These are phyloP conservation scores for Trichoderma sp. DNA, from an alignment of 2,329 filamentous ascomycete genomes.

Conservation along the genomic window DNA sequence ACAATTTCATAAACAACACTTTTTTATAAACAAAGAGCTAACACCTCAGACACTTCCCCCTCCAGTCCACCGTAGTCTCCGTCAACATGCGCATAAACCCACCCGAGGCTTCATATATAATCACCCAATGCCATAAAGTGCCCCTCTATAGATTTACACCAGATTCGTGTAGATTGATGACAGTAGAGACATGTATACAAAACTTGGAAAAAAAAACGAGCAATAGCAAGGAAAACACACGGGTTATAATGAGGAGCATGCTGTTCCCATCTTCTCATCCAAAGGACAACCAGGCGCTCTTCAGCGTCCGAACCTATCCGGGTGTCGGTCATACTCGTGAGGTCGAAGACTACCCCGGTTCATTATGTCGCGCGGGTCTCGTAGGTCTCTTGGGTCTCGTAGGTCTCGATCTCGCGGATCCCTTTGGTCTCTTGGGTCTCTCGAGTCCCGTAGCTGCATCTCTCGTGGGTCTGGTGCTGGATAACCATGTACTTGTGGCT, in stretches of 20 bases:
- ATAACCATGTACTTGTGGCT: slow-evolving; percentile 30
- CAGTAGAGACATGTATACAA: neutral
- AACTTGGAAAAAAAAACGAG: neutral
- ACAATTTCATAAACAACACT: neutral
- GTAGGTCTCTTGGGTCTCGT: slow-evolving; percentile 36
- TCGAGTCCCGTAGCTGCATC: slow-evolving; percentile 35
- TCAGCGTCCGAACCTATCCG: slow-evolving; percentile 45
- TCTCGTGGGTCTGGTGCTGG: slow-evolving; percentile 34
- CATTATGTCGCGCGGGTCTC: slow-evolving; percentile 42
- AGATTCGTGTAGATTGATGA: neutral
- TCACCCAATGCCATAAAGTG: neutral
- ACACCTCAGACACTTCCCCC: neutral
- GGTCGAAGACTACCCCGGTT: slow-evolving; percentile 43
- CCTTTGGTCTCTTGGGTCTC: slow-evolving; percentile 33
- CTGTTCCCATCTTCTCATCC: neutral
- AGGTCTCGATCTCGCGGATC: slow-evolving; percentile 32
- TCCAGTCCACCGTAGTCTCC: neutral
- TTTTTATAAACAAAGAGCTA: neutral
- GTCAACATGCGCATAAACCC: neutral
- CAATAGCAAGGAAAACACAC: neutral
- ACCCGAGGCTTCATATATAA: neutral
- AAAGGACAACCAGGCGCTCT: neutral
- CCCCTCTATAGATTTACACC: neutral
- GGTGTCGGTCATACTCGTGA: slow-evolving; percentile 45
- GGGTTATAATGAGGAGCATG: neutral